These are phyloP conservation scores for Haematococcus sp. DNA, from an alignment of 139 green algal species.

Conservation along the genomic window DNA sequence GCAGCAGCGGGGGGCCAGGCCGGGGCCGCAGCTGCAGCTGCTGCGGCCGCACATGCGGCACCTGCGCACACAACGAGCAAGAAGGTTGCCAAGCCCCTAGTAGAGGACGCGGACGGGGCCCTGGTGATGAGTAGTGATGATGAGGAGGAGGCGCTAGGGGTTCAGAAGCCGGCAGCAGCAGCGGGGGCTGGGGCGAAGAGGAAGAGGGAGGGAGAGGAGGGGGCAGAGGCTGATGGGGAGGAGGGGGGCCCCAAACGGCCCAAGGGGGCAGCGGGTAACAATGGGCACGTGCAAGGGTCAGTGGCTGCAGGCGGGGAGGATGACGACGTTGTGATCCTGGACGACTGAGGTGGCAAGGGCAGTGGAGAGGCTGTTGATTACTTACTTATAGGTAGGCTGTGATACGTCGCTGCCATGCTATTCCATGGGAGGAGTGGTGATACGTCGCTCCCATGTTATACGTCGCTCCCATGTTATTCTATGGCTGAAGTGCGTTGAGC, in stretches of 20 bases:
- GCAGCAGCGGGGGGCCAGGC: too few relatives aligned
- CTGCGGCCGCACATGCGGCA: too few relatives aligned
- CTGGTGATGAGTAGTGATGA: background rate
- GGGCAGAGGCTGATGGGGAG: background rate
- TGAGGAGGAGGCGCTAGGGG: background rate
- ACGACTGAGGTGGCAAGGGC: background rate
- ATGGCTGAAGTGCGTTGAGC: too few relatives aligned
- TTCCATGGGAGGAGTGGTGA: too few relatives aligned
- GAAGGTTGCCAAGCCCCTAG: too few relatives aligned
- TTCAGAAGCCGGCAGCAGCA: too few relatives aligned
- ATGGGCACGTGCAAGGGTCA: background rate
- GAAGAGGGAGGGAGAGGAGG: background rate
- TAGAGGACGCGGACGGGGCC: background rate
- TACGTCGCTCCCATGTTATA: too few relatives aligned
- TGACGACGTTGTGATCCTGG: slow-evolving; percentile 1
- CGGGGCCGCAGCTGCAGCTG: too few relatives aligned
- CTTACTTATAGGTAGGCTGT: too few relatives aligned
- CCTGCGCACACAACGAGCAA: too few relatives aligned
- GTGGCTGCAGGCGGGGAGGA: background rate
- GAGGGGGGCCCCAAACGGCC: background rate
- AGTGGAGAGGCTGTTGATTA: background rate
- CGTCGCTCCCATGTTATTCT: too few relatives aligned
- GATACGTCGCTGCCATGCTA: too few relatives aligned
- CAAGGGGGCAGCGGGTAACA: background rate
- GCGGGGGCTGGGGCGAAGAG: background rate